phyloP scores from a whole-genome alignment of 441 rosid species.

The Flueggea neowawraea region DNA sequence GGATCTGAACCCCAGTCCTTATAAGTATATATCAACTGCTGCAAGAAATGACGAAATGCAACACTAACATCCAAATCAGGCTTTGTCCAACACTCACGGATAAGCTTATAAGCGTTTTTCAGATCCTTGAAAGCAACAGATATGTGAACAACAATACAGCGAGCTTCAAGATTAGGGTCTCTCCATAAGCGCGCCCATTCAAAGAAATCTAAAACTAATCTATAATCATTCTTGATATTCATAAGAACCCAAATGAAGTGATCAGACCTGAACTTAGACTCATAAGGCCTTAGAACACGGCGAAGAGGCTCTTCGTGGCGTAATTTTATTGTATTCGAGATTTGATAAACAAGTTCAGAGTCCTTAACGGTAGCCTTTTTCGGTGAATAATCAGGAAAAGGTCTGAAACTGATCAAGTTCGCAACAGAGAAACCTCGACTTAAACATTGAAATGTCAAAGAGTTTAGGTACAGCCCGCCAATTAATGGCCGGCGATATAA shows the following conservation, averaged over 20 bases:
- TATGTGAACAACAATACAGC: constrained; percentile 70
- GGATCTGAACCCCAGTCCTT: constrained; percentile 93
- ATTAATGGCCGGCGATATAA: constrained; percentile 15
- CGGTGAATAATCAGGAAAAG: constrained; percentile 83
- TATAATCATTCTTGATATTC: constrained; percentile 68
- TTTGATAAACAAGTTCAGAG: constrained; percentile 65
- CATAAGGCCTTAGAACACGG: constrained; percentile 60
- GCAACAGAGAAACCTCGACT: constrained; percentile 27
- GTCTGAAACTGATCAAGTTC: constrained; percentile 39
- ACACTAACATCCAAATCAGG: constrained; percentile 46
- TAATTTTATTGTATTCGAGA: constrained; percentile 61
- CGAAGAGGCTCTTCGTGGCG: constrained; percentile 58
- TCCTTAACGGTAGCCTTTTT: constrained; percentile 68
- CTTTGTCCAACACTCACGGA: constrained; percentile 59
- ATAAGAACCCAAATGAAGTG: constrained; percentile 87
- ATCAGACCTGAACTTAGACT: constrained; percentile 66
- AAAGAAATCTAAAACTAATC: constrained; percentile 70
- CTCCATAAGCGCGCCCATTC: constrained; percentile 71
- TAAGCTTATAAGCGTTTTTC: constrained; percentile 42
- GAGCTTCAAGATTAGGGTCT: constrained; percentile 68
- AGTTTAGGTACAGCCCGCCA: constrained; percentile 10
- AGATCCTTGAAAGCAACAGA: constrained; percentile 70
- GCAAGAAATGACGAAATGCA: constrained; percentile 50
- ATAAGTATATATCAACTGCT: constrained; percentile 66
- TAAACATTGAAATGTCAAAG: constrained; percentile 20